Evolutionary conservation across 805 yeast genomes (phyloP).

Genomic region (Maudiozyma barnettii): DNA sequence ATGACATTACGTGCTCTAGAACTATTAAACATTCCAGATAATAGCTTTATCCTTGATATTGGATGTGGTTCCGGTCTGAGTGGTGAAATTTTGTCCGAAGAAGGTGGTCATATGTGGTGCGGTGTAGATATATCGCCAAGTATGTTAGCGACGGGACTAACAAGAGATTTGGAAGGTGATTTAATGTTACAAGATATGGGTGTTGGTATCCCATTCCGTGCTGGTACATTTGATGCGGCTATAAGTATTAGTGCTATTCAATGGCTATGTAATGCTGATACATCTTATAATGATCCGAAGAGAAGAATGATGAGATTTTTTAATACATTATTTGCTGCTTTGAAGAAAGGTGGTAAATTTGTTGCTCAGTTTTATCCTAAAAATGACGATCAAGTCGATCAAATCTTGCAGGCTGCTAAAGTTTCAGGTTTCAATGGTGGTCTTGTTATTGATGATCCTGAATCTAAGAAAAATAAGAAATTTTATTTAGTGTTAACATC

Average conservation of each 20-base stretch:
- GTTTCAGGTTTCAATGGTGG: conserved; percentile 96
- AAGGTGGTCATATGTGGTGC: conserved; percentile 78
- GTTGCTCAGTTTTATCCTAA: conserved; percentile 95
- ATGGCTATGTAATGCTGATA: conserved; percentile 96
- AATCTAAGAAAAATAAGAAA: conserved; percentile 82
- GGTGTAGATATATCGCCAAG: conserved; percentile 96
- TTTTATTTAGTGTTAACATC: conserved; percentile 74
- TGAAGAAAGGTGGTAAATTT: conserved; percentile 92
- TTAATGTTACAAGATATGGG: conserved; percentile 89
- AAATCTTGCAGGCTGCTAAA: conserved; percentile 76
- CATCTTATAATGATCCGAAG: conserved; percentile 72
- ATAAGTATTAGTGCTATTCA: conserved; percentile 91
- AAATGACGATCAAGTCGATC: conserved; percentile 75
- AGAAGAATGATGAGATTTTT: conserved; percentile 72
- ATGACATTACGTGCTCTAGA: conserved; percentile 95
- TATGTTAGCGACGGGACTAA: conserved; percentile 91
- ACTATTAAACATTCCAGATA: conserved; percentile 59
- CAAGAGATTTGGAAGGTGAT: conserved; percentile 90
- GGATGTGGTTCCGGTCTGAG: conserved; percentile 97
- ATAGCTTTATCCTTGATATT: conserved; percentile 70
- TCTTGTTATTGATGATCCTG: conserved; percentile 86
- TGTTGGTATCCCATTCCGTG: conserved; percentile 84
- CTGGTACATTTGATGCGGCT: conserved; percentile 95
- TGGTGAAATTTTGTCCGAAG: conserved; percentile 89
- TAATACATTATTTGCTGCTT: conserved; percentile 74